These are phyloP conservation scores for Pseudogymnoascus sp. DNA, from an alignment of 2,329 filamentous ascomycete genomes.

Conservation along the genomic window DNA sequence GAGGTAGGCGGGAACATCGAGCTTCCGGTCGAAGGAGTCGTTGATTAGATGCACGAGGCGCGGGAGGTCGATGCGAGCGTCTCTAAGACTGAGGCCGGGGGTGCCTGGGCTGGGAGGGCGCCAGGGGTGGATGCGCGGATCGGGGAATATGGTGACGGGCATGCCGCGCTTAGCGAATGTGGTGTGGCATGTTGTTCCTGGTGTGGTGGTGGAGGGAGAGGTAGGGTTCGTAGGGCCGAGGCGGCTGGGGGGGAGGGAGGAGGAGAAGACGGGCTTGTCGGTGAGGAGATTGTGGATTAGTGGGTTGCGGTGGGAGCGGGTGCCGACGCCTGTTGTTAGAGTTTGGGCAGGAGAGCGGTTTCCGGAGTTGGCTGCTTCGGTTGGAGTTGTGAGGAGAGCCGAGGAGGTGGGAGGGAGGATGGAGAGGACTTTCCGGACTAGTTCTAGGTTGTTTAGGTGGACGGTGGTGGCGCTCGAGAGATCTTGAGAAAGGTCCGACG, in stretches of 20 bases:
- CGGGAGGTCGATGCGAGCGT: conserved; percentile 73
- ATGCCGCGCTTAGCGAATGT: conserved; percentile 89
- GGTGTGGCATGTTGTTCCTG: conserved; percentile 42
- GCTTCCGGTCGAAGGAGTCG: conserved; percentile 78
- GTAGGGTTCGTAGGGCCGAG: conserved; percentile 30
- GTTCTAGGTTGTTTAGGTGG: conserved; percentile 63
- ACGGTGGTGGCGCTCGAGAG: conserved; percentile 27
- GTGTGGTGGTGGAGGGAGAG: conserved; percentile 24
- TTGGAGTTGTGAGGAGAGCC: conserved; percentile 77
- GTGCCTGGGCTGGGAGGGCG: conserved; percentile 50
- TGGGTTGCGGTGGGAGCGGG: conserved; percentile 60
- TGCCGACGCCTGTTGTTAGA: conserved; percentile 35
- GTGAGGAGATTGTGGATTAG: conserved; percentile 93
- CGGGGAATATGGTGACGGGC: conserved; percentile 74
- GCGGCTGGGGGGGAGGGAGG: conserved; percentile 71
- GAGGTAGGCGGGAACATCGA: conserved; percentile 79
- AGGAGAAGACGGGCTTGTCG: conserved; percentile 86
- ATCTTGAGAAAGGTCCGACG: conserved; percentile 12
- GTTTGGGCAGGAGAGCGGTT: conserved; percentile 30
- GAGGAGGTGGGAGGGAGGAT: conserved; percentile 79
- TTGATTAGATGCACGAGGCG: conserved; percentile 82
- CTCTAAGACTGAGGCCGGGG: conserved; percentile 61
- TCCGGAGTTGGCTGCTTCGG: conserved; percentile 57
- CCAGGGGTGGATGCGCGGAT: conserved; percentile 61
- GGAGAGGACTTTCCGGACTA: conserved; percentile 62